Percentiles rank a stretch among this genome's conserved stretches.
phyloP scores from a whole-genome alignment of 176 grass and related monocot genomes.

The Typha latifolia region DNA sequence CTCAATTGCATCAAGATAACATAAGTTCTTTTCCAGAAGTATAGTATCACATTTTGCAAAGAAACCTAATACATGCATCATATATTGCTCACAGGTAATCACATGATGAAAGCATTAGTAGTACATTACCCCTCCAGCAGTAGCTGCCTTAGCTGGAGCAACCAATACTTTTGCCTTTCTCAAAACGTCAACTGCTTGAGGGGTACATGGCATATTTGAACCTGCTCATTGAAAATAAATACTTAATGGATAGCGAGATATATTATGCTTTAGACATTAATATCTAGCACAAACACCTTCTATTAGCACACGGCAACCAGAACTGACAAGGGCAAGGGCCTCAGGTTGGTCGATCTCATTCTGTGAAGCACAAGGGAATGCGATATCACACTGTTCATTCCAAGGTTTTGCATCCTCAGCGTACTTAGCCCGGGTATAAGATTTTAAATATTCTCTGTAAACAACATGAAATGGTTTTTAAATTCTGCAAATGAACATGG shows the following conservation, averaged over 20 bases:
- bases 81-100: background rate
- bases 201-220: slow-evolving; percentile 90
- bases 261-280: background rate
- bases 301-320: slow-evolving; percentile 72
- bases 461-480: slow-evolving; percentile 27
- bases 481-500: slow-evolving; percentile 26
- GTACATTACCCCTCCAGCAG: slow-evolving; percentile 93
- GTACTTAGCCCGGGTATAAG: slow-evolving; percentile 75
- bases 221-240: slow-evolving; percentile 39
- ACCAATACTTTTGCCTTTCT: slow-evolving; percentile 81
- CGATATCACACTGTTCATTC: slow-evolving; percentile 75
- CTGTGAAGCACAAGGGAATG: slow-evolving; percentile 93
- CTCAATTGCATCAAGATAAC: too few species aligned
- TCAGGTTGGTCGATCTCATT: slow-evolving; percentile 88
- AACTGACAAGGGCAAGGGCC: slow-evolving; percentile 69
- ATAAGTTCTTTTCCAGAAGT: too few species aligned
- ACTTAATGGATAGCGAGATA: slow-evolving; percentile 12
- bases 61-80: too few species aligned
- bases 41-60: too few species aligned
- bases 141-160: slow-evolving; percentile 92
- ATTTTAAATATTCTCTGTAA: slow-evolving; percentile 89
- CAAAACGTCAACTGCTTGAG: slow-evolving; percentile 81
- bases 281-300: slow-evolving; percentile 45
- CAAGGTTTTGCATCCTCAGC: slow-evolving; percentile 84
- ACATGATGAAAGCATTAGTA: slow-evolving; percentile 3